A percentile compares a stretch with the other conserved stretches of the same genome.
These are phyloP conservation scores for Boletus rubescentipes DNA, from an alignment of 768 basidiomycete species.

Conservation along the genomic window DNA sequence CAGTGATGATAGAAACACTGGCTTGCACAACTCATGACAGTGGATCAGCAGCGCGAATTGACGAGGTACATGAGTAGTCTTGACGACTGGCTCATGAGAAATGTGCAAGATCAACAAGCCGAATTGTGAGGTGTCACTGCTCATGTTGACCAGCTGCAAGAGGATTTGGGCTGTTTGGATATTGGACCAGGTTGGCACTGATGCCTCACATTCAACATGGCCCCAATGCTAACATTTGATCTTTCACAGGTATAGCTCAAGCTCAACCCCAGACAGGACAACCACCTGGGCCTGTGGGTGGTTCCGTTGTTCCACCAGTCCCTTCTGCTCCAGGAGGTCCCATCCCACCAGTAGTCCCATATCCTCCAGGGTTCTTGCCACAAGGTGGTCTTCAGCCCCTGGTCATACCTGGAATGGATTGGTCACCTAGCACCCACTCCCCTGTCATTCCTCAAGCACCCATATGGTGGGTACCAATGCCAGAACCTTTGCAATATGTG, in stretches of 20 bases:
- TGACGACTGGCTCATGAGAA: slow-evolving; percentile 77
- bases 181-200: slow-evolving; percentile 37
- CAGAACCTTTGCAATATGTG: slow-evolving; percentile 18
- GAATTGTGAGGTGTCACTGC: slow-evolving; percentile 67
- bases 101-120: slow-evolving; percentile 74
- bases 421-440: not conserved
- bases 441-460: slow-evolving; percentile 30
- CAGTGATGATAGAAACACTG: slow-evolving; percentile 62
- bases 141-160: slow-evolving; percentile 51
- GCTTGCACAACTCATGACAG: slow-evolving; percentile 66
- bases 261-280: slow-evolving; percentile 12
- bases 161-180: slow-evolving; percentile 45
- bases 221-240: not conserved
- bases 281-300: not conserved
- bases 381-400: slow-evolving; percentile 14
- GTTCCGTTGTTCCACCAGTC: slow-evolving; percentile 25
- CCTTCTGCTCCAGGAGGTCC: slow-evolving; percentile 15
- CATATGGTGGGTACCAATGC: slow-evolving; percentile 19
- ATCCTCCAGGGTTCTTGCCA: slow-evolving; percentile 25
- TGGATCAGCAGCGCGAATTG: slow-evolving; percentile 76
- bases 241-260: slow-evolving; percentile 18
- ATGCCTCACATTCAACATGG: not conserved
- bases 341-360: slow-evolving; percentile 22
- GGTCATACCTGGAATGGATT: slow-evolving; percentile 20
- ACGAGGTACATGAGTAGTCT: slow-evolving; percentile 76